Evolutionary conservation across 2,329 filamentous ascomycete genomes (phyloP).

Genomic region (Basipetospora chlamydospora): DNA sequence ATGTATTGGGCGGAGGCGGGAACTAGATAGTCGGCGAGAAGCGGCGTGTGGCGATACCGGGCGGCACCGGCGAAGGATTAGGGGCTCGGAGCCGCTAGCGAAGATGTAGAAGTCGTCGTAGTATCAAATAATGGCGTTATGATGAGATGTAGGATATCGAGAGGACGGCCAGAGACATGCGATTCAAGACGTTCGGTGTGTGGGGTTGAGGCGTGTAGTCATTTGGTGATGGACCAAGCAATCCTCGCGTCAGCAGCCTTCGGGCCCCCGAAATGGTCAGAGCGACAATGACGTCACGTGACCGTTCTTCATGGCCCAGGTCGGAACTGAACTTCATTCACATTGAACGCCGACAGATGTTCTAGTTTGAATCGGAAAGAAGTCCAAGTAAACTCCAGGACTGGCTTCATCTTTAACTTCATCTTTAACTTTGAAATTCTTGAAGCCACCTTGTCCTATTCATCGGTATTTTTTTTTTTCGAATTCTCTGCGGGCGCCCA

Average conservation of each 20-base stretch:
- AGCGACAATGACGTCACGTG: not conserved
- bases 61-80: not conserved
- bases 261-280: slow-evolving; percentile 1
- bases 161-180: slow-evolving; percentile 4
- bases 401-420: too few relatives aligned
- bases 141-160: slow-evolving; percentile 3
- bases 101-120: not conserved
- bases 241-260: slow-evolving; percentile 5
- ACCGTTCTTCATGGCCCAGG: too few relatives aligned
- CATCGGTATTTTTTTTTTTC: not conserved
- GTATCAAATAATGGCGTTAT: not conserved
- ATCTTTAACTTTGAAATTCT: too few relatives aligned
- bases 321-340: too few relatives aligned
- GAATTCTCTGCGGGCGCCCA: too few relatives aligned
- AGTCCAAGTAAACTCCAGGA: not conserved
- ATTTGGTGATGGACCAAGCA: slow-evolving; percentile 1
- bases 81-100: not conserved
- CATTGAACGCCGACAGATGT: not conserved
- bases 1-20: not conserved
- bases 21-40: not conserved
- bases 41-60: not conserved
- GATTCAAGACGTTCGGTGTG: slow-evolving; percentile 4
- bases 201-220: slow-evolving; percentile 6
- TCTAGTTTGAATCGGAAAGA: not conserved
- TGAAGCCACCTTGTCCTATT: too few relatives aligned